Evolutionary conservation across 1,284 basidiomycete species (phyloP), one percentile per base, ranked within the genome.

Genomic region (Cutaneotrichosporon dermatis): DNA sequence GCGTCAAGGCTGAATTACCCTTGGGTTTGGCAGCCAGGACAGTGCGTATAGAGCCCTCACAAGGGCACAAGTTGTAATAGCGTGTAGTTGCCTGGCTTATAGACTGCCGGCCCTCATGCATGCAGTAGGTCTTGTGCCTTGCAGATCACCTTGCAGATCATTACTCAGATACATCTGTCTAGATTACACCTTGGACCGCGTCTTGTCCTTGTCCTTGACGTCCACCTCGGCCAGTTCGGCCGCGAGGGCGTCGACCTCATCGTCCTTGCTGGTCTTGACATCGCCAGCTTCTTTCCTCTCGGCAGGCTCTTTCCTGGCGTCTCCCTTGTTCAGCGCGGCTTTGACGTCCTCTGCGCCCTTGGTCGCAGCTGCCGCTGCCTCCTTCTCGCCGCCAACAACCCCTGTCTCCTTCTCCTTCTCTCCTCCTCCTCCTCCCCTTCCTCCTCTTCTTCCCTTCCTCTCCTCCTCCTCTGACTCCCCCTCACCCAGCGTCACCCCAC

Each of bases 241-340:
- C 1, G 55, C 51, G 4, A 60, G 54, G 4, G 49, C 58, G 44
- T 55, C 54, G n/a, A 62, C 55, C 11, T 51, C 37, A 43, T 53
- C 10, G 12, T 52, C 54, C 50, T n/a, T 34, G 8, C 16, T 16
- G 2, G 34, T 8, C 34, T 53, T 41, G 13, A n/a, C 46, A 45
- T 44, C 51, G 12, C 3, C 15, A 40, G 16, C 34, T 33, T 8
- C 7, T n/a, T n/a, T 36, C 50, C 37, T n/a, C 37, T 51, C 15
- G 9, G 43, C 9, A 12, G 3, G 10, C 4, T 39, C 8, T 13
- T 7, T 15, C 42, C 15, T 13, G 39, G 9, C 39, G 9, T 40
- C 39, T 2, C 40, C 44, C 6, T 41, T 34, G 9, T n/a, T 9
- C 35, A 36, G 12, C 11, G 34, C 36, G 16, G n/a, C 35, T 9